Conservation (phyloP, 345 rosid species). For the Aquilaria yunnanensis region DNA sequence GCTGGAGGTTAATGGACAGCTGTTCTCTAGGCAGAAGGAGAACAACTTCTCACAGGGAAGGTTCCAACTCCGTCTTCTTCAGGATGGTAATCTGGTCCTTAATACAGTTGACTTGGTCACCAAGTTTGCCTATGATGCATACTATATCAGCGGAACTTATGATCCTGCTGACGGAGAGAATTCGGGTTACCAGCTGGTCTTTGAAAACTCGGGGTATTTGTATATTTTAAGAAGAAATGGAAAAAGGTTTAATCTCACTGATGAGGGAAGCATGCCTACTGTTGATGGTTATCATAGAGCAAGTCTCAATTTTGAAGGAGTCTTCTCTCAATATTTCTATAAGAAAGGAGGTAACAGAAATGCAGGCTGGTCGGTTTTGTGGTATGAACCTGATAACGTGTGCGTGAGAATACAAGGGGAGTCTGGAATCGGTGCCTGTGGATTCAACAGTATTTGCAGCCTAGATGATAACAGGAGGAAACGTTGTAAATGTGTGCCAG, state of each 20-base stretch:
- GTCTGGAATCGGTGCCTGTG: conserved; percentile 30
- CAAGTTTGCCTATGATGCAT: conserved; percentile 12
- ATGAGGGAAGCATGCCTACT: neutral
- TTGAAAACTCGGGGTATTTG: conserved; percentile 21
- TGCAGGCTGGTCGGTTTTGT: conserved; percentile 13
- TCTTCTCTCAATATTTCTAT: conserved; percentile 15
- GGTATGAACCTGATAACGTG: conserved; percentile 22
- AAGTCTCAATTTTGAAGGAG: conserved; percentile 35
- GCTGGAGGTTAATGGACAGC: conserved; percentile 5
- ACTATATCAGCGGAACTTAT: conserved; percentile 10
- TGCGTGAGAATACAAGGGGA: neutral
- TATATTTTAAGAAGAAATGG: conserved; percentile 17
- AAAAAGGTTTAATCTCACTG: neutral
- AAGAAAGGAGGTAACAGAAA: conserved; percentile 15
- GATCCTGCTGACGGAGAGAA: conserved; percentile 5
- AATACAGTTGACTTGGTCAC: conserved; percentile 19
- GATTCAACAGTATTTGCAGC: conserved; percentile 30
- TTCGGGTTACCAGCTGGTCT: conserved; percentile 22
- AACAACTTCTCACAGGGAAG: conserved; percentile 33
- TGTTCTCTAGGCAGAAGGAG: conserved; percentile 18
- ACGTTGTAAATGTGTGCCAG: conserved; percentile 24
- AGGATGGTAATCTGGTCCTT: conserved; percentile 27
- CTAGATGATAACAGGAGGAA: conserved; percentile 15
- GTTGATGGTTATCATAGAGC: conserved; percentile 17
- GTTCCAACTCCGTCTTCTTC: conserved; percentile 21